Evolutionary conservation across 2,329 filamentous ascomycete species (phyloP).

Genomic region (Aspergillus brunneoviolaceus): DNA sequence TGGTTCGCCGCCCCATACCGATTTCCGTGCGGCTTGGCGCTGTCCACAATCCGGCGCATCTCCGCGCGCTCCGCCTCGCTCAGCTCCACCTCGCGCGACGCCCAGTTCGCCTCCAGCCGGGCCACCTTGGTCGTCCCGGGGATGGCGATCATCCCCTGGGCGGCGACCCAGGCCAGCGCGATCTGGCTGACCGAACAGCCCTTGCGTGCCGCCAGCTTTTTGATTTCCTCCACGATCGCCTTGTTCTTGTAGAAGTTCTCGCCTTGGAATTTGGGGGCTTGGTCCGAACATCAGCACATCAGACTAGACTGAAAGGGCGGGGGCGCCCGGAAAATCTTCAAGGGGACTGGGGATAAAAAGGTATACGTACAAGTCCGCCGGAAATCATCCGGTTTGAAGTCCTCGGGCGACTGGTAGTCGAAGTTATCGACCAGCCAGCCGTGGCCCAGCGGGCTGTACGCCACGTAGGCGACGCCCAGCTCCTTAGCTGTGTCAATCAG

Average conservation of each 20-base stretch:
- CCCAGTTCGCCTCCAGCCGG: conserved; percentile 45
- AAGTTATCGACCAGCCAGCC: conserved; percentile 51
- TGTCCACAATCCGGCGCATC: conserved; percentile 42
- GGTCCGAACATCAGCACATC: not conserved
- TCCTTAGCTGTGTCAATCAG: conserved; percentile 46
- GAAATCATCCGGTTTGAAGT: conserved; percentile 48
- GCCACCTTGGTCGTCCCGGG: conserved; percentile 47
- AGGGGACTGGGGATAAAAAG: not conserved
- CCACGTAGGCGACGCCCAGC: conserved; percentile 45
- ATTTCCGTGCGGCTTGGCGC: conserved; percentile 39
- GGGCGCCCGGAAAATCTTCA: rapidly evolving
- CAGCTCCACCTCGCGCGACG: conserved; percentile 37
- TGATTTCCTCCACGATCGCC: conserved; percentile 44
- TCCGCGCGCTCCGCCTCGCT: conserved; percentile 41
- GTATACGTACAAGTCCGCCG: conserved; percentile 36
- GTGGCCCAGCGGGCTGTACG: conserved; percentile 50
- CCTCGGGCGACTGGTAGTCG: conserved; percentile 44
- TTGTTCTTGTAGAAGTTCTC: conserved; percentile 49
- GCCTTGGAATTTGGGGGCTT: conserved; percentile 38
- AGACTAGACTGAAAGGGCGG: too few species aligned
- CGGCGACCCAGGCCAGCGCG: conserved; percentile 43
- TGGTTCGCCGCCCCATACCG: conserved; percentile 31
- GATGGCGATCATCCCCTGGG: conserved; percentile 48
- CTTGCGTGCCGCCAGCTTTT: conserved; percentile 39
- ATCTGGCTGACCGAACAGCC: conserved; percentile 38